phyloP scores from a whole-genome alignment of 805 yeast genomes.

The Wickerhamiella australiensis region DNA sequence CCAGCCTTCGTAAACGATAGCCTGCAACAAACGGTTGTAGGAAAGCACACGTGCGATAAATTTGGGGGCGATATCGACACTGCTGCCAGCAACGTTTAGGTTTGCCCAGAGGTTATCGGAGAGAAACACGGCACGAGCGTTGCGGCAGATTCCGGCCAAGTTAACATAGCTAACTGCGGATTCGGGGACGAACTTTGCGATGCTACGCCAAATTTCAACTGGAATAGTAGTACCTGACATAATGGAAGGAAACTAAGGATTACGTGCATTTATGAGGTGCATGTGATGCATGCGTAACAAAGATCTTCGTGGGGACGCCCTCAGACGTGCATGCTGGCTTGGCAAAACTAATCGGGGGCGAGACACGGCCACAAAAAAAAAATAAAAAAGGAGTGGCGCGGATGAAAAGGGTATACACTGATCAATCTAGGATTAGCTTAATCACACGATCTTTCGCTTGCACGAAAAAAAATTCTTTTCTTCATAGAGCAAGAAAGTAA shows the following conservation, averaged over 20 bases:
- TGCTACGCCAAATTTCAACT: neutral
- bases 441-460: too few species aligned
- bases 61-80: neutral
- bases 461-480: too few species aligned
- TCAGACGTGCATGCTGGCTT: neutral
- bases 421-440: too few species aligned
- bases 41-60: neutral
- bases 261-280: neutral
- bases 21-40: neutral
- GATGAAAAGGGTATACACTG: too few species aligned
- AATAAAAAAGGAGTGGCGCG: too few species aligned
- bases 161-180: neutral
- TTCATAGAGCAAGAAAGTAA: too few species aligned
- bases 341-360: too few species aligned
- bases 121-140: neutral
- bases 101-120: neutral
- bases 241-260: neutral
- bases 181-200: neutral
- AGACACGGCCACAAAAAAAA: too few species aligned
- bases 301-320: neutral
- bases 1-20: neutral
- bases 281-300: neutral
- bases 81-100: neutral
- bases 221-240: neutral
- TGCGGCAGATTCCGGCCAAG: slow-evolving; percentile 1